Conservation (phyloP, 345 rosid species). For the Angophora floribunda region DNA sequence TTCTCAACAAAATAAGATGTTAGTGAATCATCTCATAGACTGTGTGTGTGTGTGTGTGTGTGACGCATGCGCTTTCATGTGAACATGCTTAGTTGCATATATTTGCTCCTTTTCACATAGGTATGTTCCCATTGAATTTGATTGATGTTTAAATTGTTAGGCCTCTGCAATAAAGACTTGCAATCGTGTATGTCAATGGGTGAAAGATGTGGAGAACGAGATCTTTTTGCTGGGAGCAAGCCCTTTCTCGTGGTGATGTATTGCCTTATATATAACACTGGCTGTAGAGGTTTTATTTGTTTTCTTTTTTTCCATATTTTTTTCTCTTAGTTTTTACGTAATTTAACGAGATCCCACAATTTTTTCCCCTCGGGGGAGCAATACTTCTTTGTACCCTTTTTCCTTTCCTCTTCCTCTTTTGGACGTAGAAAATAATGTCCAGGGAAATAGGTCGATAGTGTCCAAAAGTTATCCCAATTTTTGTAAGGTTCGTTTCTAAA, state of each 20-base stretch:
- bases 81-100: background rate
- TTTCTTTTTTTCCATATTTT: background rate
- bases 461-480: background rate
- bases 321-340: slow-evolving; percentile 4
- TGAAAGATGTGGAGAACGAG: slow-evolving; percentile 93
- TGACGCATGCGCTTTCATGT: background rate
- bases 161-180: slow-evolving; percentile 87
- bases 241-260: slow-evolving; percentile 90
- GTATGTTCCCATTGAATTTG: background rate
- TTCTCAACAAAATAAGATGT: background rate
- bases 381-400: background rate
- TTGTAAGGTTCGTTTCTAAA: background rate
- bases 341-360: background rate
- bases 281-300: slow-evolving; percentile 12
- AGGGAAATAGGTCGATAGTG: background rate
- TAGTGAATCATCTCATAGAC: background rate
- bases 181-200: slow-evolving; percentile 89
- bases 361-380: background rate
- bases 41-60: accelerated
- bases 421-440: background rate
- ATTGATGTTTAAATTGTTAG: slow-evolving; percentile 20
- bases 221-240: slow-evolving; percentile 92
- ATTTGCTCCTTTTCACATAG: background rate
- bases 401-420: background rate
- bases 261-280: slow-evolving; percentile 4